Conservation (phyloP, 2,329 filamentous ascomycete genomes). For the Hyphodiscus sp. region DNA sequence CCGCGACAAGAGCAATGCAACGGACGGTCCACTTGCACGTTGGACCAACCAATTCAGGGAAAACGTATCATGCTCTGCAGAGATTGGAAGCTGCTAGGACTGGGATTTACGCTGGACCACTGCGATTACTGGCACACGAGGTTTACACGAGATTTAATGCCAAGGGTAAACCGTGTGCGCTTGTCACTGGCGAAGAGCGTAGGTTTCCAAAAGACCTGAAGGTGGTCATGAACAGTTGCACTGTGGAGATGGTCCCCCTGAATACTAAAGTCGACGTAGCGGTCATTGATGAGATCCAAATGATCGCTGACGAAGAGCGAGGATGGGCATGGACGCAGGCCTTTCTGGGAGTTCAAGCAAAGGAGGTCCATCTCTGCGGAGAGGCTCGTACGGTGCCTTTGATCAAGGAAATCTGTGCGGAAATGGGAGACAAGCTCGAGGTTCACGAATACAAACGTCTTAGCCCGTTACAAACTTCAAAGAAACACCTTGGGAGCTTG, state of each 20-base stretch:
- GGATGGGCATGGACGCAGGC: conserved; percentile 96
- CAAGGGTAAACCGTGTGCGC: conserved; percentile 67
- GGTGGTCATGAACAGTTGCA: conserved; percentile 69
- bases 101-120: conserved; percentile 85
- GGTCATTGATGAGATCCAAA: conserved; percentile 97
- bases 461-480: conserved; percentile 62
- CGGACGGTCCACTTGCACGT: conserved; percentile 88
- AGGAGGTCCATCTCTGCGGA: conserved; percentile 88
- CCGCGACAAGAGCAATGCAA: conserved; percentile 71
- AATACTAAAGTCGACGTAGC: conserved; percentile 63
- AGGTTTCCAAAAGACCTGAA: conserved; percentile 56
- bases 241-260: conserved; percentile 77
- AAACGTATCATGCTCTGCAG: conserved; percentile 91
- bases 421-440: conserved; percentile 73
- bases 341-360: conserved; percentile 76
- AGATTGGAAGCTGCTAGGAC: conserved; percentile 67
- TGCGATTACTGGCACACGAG: conserved; percentile 86
- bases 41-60: conserved; percentile 95
- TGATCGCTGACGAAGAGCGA: conserved; percentile 75
- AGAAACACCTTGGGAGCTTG: conserved; percentile 59
- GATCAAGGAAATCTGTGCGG: conserved; percentile 68
- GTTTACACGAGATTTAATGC: conserved; percentile 83
- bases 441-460: conserved; percentile 81
- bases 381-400: conserved; percentile 77
- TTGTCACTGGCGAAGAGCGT: conserved; percentile 89